Conservation (phyloP, 1,284 basidiomycete genomes). For the Bjerkandera adusta region DNA sequence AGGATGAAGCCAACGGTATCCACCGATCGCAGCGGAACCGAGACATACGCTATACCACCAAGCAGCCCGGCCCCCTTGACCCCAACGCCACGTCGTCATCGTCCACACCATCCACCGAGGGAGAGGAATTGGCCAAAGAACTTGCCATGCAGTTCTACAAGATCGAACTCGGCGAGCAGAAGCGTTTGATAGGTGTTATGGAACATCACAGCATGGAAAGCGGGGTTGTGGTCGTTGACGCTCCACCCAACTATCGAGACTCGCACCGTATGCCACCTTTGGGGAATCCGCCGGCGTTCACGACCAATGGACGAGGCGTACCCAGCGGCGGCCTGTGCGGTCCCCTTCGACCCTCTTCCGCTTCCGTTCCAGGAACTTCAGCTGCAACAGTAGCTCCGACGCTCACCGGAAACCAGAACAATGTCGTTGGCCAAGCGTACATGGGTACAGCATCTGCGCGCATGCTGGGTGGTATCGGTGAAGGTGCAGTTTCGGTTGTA, state of each 20-base stretch:
- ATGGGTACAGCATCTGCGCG: neutral
- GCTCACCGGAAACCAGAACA: neutral
- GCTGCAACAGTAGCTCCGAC: neutral
- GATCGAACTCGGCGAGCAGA: constrained; percentile 89
- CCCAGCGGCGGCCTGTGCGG: constrained; percentile 6
- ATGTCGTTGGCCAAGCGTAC: neutral
- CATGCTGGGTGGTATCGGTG: neutral
- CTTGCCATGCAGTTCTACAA: constrained; percentile 91
- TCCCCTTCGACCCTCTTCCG: neutral
- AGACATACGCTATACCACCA: neutral
- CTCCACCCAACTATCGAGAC: constrained; percentile 7
- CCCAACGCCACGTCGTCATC: neutral
- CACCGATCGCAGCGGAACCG: neutral
- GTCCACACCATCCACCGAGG: neutral
- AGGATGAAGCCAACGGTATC: too few species aligned
- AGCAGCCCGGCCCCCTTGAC: neutral
- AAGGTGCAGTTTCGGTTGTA: neutral
- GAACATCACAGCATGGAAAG: constrained; percentile 77
- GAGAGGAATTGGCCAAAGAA: constrained; percentile 53
- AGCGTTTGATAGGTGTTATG: constrained; percentile 89
- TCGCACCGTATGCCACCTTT: constrained; percentile 11
- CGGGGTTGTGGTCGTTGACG: constrained; percentile 17
- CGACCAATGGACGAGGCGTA: neutral
- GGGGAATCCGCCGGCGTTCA: constrained; percentile 6
- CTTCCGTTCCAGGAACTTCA: neutral